Evolutionary conservation across 352 stramenopile genomes (phyloP).

Genomic region (Phytophthora agathidicida): DNA sequence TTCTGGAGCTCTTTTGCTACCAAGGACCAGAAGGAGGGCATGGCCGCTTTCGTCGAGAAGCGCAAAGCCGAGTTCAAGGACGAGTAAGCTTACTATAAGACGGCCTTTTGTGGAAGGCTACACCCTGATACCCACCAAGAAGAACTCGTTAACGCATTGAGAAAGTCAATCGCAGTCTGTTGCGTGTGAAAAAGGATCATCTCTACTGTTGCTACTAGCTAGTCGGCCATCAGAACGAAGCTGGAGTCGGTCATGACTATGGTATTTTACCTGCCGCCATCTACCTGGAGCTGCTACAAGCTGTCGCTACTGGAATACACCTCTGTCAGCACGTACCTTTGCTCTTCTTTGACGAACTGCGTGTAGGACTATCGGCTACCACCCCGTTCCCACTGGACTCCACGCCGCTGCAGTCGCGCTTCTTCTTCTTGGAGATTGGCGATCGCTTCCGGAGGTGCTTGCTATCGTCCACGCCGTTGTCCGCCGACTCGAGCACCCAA

Average conservation of each 20-base stretch:
- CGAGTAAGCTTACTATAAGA: constrained; percentile 79
- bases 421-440: constrained; percentile 36
- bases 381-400: background rate
- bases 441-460: constrained; percentile 34
- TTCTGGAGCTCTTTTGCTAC: constrained; percentile 99
- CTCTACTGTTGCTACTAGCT: background rate
- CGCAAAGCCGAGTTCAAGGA: constrained; percentile 95
- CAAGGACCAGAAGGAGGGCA: constrained; percentile 94
- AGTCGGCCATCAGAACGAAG: background rate
- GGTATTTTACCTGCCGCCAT: too few relatives aligned
- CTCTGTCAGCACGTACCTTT: constrained; percentile 43
- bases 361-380: constrained; percentile 1
- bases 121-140: too few relatives aligned
- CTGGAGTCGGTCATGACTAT: too few relatives aligned
- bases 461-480: constrained; percentile 28
- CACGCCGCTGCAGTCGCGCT: constrained; percentile 19
- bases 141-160: too few relatives aligned
- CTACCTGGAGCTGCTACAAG: background rate
- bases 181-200: background rate
- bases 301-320: constrained; percentile 16
- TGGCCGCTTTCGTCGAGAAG: constrained; percentile 98
- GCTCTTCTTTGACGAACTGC: constrained; percentile 36
- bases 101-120: background rate
- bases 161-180: too few relatives aligned
- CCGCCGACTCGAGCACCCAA: constrained; percentile 64